Evolutionary conservation across 441 rosid species (phyloP).

Genomic region (Mallotus repandus): DNA sequence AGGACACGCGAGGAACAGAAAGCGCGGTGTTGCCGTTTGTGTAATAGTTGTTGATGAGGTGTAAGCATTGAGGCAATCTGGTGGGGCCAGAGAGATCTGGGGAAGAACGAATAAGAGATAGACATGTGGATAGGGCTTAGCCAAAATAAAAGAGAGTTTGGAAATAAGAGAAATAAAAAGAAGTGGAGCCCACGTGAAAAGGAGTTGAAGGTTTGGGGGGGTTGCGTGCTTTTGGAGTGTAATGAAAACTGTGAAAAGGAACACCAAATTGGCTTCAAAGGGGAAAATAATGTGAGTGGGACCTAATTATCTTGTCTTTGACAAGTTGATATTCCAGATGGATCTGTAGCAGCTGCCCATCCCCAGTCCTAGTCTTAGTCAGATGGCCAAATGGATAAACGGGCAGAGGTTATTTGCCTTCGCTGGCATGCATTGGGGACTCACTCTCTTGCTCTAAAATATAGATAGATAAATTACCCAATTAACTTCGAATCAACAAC

Average conservation of each 20-base stretch:
- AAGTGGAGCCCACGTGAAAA: slow-evolving; percentile 13
- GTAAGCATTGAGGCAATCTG: slow-evolving; percentile 38
- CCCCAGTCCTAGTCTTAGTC: no score
- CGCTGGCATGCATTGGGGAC: background rate
- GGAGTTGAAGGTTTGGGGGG: background rate
- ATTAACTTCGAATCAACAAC: no score
- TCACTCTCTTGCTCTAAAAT: no score
- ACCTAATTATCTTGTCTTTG: background rate
- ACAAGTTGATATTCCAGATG: slow-evolving; percentile 17
- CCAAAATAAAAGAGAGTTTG: slow-evolving; percentile 33
- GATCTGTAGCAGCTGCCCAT: background rate
- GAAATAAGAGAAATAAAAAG: no score
- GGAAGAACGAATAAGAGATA: slow-evolving; percentile 9
- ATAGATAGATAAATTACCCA: no score
- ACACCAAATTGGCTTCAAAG: background rate
- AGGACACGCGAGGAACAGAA: background rate
- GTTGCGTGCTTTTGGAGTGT: background rate
- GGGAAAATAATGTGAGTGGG: background rate
- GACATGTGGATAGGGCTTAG: slow-evolving; percentile 55
- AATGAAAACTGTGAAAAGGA: background rate
- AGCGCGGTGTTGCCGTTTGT: background rate
- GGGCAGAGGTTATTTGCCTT: background rate
- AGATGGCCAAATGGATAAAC: no score
- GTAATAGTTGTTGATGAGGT: background rate
- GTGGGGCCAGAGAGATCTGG: slow-evolving; percentile 56